Evolutionary conservation across 2,329 filamentous ascomycete species (phyloP).

Genomic region (Colletotrichum shisoi): DNA sequence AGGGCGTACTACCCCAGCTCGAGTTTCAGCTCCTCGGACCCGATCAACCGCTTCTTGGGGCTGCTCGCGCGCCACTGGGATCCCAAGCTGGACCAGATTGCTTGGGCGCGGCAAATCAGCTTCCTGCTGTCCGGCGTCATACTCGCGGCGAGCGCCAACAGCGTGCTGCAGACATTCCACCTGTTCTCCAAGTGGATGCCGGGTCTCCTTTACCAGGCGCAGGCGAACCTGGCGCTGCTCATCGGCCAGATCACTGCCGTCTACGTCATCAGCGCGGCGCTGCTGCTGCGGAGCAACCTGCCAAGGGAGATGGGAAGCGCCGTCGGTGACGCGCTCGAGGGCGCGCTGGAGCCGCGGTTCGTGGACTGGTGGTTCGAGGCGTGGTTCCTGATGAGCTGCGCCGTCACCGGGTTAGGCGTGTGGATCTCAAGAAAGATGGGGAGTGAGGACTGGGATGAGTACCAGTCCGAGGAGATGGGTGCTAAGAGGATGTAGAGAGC

Average conservation of each 20-base stretch:
- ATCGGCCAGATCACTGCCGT: conserved; percentile 83
- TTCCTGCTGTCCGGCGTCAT: conserved; percentile 85
- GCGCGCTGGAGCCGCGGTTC: conserved; percentile 75
- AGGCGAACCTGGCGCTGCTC: conserved; percentile 79
- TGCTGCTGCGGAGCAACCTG: conserved; percentile 80
- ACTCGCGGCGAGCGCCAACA: conserved; percentile 80
- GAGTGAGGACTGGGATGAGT: conserved; percentile 67
- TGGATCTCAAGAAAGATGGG: conserved; percentile 72
- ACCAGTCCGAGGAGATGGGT: conserved; percentile 70
- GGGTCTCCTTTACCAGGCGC: conserved; percentile 73
- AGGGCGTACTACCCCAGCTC: conserved; percentile 58
- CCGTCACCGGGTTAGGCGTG: conserved; percentile 73
- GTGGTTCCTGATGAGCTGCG: conserved; percentile 78
- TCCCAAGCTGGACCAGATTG: conserved; percentile 78
- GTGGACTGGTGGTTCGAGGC: conserved; percentile 87
- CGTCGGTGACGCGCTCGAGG: conserved; percentile 78
- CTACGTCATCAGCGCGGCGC: conserved; percentile 81
- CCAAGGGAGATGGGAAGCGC: conserved; percentile 79
- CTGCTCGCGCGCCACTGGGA: conserved; percentile 85
- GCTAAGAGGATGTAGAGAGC: conserved; percentile 34
- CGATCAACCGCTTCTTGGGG: conserved; percentile 83
- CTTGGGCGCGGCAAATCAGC: conserved; percentile 85
- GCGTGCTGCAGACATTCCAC: conserved; percentile 83
- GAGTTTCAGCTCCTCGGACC: conserved; percentile 74
- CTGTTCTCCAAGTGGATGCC: conserved; percentile 81